Percentiles rank a stretch among this genome's conserved stretches.
phyloP scores from a whole-genome alignment of 164 flowering plant species.

The grape (Vitis vinifera) region ASM3070453v1 NC_081821.1:1357001-1357500 shows the following conservation, averaged over 20 bases:
- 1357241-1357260: too few relatives aligned
- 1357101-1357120: slow-evolving; percentile 76
- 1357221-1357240: neutral
- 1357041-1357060: slow-evolving; percentile 38
- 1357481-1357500: neutral
- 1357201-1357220: neutral
- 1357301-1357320: slow-evolving; percentile 57
- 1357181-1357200: neutral
- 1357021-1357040: neutral
- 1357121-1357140: slow-evolving; percentile 58
- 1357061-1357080: slow-evolving; percentile 22
- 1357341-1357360: slow-evolving; percentile 37
- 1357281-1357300: slow-evolving; percentile 25
- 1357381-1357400: slow-evolving; percentile 54
- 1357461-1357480: neutral
- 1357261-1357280: too few relatives aligned
- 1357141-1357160: slow-evolving; percentile 58
- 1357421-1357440: slow-evolving; percentile 47
- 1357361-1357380: slow-evolving; percentile 56
- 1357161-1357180: neutral
- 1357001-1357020: neutral
- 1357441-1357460: slow-evolving; percentile 17
- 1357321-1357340: slow-evolving; percentile 65
- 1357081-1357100: slow-evolving; percentile 51
- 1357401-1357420: slow-evolving; percentile 57